A percentile compares a stretch with the other conserved stretches of the same genome.
Conservation (phyloP, 2,329 filamentous ascomycete genomes). For the Fusarium sp. region DNA sequence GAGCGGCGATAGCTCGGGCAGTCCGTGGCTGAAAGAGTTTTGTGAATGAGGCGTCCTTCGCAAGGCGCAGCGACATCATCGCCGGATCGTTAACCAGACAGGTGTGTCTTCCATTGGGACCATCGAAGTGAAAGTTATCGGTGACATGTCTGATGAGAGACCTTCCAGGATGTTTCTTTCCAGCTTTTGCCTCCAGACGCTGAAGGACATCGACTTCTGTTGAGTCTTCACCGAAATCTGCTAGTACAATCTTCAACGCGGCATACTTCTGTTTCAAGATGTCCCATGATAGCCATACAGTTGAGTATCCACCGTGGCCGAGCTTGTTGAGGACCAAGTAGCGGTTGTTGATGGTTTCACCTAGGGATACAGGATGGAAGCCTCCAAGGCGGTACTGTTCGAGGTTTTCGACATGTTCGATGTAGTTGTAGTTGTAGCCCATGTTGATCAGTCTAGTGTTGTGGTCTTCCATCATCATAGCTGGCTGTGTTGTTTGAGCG, state of each 20-base stretch:
- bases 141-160: slow-evolving; percentile 32
- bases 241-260: slow-evolving; percentile 35
- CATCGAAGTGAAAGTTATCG: slow-evolving; percentile 34
- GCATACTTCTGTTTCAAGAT: slow-evolving; percentile 35
- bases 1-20: slow-evolving; percentile 35
- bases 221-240: slow-evolving; percentile 34
- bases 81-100: slow-evolving; percentile 38
- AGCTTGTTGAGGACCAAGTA: slow-evolving; percentile 39
- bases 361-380: slow-evolving; percentile 32
- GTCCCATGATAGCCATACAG: slow-evolving; percentile 40
- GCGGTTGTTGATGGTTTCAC: slow-evolving; percentile 37
- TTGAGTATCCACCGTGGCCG: slow-evolving; percentile 39
- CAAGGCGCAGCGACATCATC: slow-evolving; percentile 35
- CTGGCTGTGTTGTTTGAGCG: slow-evolving; percentile 24
- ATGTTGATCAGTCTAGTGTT: slow-evolving; percentile 30
- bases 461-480: slow-evolving; percentile 28
- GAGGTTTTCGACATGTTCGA: slow-evolving; percentile 36
- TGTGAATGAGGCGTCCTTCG: slow-evolving; percentile 30
- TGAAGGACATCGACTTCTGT: slow-evolving; percentile 33
- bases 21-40: slow-evolving; percentile 30
- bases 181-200: slow-evolving; percentile 16
- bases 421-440: slow-evolving; percentile 36
- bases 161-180: slow-evolving; percentile 23
- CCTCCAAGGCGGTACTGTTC: slow-evolving; percentile 34
- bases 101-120: slow-evolving; percentile 35